Base-by-base conservation (phyloP, 2,329 filamentous ascomycete species). In the Daldinia eschscholtzii region DNA sequence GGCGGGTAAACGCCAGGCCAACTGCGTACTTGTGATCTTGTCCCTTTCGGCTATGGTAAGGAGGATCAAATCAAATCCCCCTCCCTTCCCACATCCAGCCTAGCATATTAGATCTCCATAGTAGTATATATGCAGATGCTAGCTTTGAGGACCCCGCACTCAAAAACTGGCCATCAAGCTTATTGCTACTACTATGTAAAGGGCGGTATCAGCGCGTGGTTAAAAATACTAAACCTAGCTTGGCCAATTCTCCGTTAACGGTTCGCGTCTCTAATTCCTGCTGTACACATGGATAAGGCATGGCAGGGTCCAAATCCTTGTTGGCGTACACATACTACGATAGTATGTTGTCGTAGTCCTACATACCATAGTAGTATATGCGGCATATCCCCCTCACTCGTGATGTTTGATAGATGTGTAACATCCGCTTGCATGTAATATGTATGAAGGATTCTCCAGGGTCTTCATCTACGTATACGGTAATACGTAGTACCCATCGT, bases 141-240 rank as follows among this genome's bases (percentile, higher is more conserved):
- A 70, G 68, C 53, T 50, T 66, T 52, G 35, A 66, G 41, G 57
- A 65, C 70, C 70, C 70, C 70, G 70, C 70, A 70, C 61, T 60
- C 53, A 42, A 28, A 28, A 48, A 62, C 56, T 62, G 52, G 37
- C 64, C 61, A 52, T 62, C 64, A 35, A 44, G 59, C 50, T 65
- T 67, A 42, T 48, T 61, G 37, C 30, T 61, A 15, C 30, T 28
- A 57, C 37, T 30, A 23, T 23, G 20, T 23, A 39, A 42, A 44
- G 35, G 46, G 69, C 70, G 70, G 67, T 57, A 68, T 60, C 59
- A 70, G 70, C 70, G 70, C 70, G 64, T 72, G 64, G 64, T 64
- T n/a, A 39, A 70, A 59, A 72, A 70, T 71, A 69, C 57, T 69
- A 71, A 41, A 28, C 64, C 63, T 18, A 69, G 53, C 59, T 58